Base-by-base conservation (phyloP, 352 stramenopile genomes). In the Globisporangium cylindrosporum region DNA sequence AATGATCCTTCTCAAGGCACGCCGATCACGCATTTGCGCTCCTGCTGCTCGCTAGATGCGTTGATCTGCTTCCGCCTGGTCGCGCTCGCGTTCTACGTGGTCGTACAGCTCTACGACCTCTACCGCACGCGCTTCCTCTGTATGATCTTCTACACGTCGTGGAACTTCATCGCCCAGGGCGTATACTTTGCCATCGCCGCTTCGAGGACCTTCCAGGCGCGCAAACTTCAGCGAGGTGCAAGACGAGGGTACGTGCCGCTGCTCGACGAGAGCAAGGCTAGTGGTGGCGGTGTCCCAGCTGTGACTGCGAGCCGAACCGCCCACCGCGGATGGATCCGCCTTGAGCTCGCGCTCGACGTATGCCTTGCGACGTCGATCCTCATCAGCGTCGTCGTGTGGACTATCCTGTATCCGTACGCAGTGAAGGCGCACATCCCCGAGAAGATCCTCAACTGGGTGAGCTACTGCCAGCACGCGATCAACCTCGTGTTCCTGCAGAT, bases 81-180 rank as follows among this genome's bases (percentile, higher is more conserved):
- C 2, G 73, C 71, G n/a, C 58, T 71, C 10, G 71, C 61, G 3
- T 93, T 91, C 67, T 93, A 89, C 67, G 51, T 80, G 0, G 24
- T 81, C 36, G 65, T 92, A 32, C 82, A 91, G 63, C 25, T 80
- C 24, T 87, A 78, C 73, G 82, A 95, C 64, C 32, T 92, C 4
- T 81, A 80, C 49, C 80, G 84, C 51, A 85, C 87, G 18, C 34
- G 57, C 10, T 69, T 68, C 36, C 70, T 71, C 38, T 92, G 87
- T 54, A 65, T 93, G 59, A 69, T 69, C 57, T 93, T 95, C 68
- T 95, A 91, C 73, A 95, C 87, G 48, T 91, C 83, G n/a, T 95
- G 87, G 87, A 95, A 95, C 70, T 92, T 93, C 54, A 77, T 90
- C n/a, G 67, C 79, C 3, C 85, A 95, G 64, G 82, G 81, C 54